Evolutionary conservation across 192 early-diverging fungal species (phyloP).

Genomic region (Coemansia sp.): DNA sequence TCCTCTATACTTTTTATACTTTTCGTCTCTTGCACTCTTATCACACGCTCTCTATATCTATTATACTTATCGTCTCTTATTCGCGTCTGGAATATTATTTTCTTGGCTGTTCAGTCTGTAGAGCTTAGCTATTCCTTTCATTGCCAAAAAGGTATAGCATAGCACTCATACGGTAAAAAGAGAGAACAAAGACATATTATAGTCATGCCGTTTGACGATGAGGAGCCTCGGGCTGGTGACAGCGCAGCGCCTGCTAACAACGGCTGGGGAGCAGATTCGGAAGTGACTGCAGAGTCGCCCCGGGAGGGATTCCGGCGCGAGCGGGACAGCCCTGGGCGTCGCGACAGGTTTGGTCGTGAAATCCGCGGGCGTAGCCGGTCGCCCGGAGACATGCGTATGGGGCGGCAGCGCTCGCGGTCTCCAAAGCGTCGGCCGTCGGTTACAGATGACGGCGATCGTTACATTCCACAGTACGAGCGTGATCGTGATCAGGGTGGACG

Average conservation of each 20-base stretch:
- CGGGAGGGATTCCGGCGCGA: slow-evolving; percentile 47
- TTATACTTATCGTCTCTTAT: slow-evolving; percentile 8
- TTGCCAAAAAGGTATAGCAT: background rate
- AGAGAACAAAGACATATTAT: background rate
- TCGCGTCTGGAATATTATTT: background rate
- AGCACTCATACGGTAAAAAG: background rate
- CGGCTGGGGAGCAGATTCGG: slow-evolving; percentile 29
- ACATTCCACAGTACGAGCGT: slow-evolving; percentile 80
- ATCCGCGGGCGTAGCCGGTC: slow-evolving; percentile 45
- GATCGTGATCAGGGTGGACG: slow-evolving; percentile 51
- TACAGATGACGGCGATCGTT: slow-evolving; percentile 66
- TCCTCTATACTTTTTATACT: too few relatives aligned
- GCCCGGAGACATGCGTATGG: slow-evolving; percentile 27
- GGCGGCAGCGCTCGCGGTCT: slow-evolving; percentile 46
- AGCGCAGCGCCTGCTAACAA: slow-evolving; percentile 9
- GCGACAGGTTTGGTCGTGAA: slow-evolving; percentile 51
- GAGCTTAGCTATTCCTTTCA: background rate
- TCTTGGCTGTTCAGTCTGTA: background rate
- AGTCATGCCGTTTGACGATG: slow-evolving; percentile 50
- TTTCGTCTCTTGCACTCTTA: background rate
- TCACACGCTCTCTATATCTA: background rate
- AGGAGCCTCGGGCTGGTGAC: slow-evolving; percentile 26
- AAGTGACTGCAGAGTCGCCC: slow-evolving; percentile 29
- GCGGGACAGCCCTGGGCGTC: slow-evolving; percentile 47
- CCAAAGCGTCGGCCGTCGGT: slow-evolving; percentile 34